Evolutionary conservation across 768 basidiomycete genomes (phyloP).

Genomic region (Grammothele lineata): DNA sequence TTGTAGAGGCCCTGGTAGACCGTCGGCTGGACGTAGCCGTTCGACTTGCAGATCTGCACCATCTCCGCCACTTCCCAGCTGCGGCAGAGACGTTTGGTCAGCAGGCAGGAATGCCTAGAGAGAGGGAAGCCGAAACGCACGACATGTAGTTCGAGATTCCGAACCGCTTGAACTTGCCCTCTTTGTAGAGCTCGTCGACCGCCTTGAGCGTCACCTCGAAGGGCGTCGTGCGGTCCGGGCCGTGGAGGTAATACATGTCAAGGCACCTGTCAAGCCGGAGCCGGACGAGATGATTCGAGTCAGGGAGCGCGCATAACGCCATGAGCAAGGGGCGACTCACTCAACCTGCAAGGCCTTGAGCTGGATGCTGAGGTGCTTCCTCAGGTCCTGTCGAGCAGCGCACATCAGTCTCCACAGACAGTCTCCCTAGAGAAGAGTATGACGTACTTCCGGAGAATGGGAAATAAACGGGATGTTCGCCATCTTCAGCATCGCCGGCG

Average conservation of each 20-base stretch:
- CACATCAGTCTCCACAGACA: too few species aligned
- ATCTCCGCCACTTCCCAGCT: constrained; percentile 46
- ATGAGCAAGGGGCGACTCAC: constrained; percentile 29
- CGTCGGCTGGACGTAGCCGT: constrained; percentile 47
- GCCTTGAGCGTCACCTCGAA: constrained; percentile 44
- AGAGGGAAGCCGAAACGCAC: constrained; percentile 28
- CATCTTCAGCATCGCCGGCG: too few species aligned
- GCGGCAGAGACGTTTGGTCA: too few species aligned
- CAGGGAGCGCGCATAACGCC: background rate
- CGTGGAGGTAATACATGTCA: constrained; percentile 49
- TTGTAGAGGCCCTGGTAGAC: constrained; percentile 38
- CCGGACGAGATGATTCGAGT: background rate
- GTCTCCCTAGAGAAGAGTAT: too few species aligned
- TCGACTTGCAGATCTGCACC: constrained; percentile 47
- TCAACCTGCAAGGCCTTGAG: constrained; percentile 45
- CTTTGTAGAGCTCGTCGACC: constrained; percentile 45
- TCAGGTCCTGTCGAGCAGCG: too few species aligned
- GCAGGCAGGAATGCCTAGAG: constrained; percentile 9
- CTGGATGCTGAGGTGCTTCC: constrained; percentile 30
- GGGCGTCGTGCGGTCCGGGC: constrained; percentile 39
- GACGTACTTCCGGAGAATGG: too few species aligned
- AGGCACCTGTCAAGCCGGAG: constrained; percentile 18
- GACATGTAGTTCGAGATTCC: constrained; percentile 42
- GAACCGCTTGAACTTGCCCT: constrained; percentile 48
- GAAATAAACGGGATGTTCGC: background rate